Evolutionary conservation across 805 yeast genomes (phyloP).

Genomic region (Yamadazyma akitaensis): DNA sequence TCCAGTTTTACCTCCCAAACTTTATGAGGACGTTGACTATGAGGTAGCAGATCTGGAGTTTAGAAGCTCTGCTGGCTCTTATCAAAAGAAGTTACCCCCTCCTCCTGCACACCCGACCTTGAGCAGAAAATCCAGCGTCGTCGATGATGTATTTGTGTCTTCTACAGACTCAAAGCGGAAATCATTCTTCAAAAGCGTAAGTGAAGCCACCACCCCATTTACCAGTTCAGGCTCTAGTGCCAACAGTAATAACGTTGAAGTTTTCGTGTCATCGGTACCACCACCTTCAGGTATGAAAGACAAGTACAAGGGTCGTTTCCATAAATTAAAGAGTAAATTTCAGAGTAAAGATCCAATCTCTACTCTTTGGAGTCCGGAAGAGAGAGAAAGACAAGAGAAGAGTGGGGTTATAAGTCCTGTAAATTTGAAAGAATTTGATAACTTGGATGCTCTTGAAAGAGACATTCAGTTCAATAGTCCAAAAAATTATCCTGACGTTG

Average conservation of each 20-base stretch:
- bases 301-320: constrained; percentile 26
- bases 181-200: constrained; percentile 9
- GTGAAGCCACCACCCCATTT: constrained; percentile 3
- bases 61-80: background rate
- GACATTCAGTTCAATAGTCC: constrained; percentile 11
- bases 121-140: constrained; percentile 13
- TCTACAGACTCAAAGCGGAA: constrained; percentile 9
- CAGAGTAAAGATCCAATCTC: constrained; percentile 34
- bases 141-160: constrained; percentile 25
- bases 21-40: constrained; percentile 12
- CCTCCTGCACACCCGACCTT: constrained; percentile 15
- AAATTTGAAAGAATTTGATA: constrained; percentile 14
- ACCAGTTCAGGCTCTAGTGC: constrained; percentile 11
- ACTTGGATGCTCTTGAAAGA: constrained; percentile 13
- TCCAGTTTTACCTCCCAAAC: constrained; percentile 41
- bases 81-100: constrained; percentile 6
- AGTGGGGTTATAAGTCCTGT: constrained; percentile 9
- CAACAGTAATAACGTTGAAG: constrained; percentile 11
- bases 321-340: constrained; percentile 31
- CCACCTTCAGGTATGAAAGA: constrained; percentile 13
- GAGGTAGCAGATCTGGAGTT: constrained; percentile 1
- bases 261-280: background rate
- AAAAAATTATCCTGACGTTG: background rate
- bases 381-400: constrained; percentile 6
- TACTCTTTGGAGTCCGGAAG: constrained; percentile 12